phyloP scores from a whole-genome alignment of 2,329 filamentous ascomycete species.

The Trichoderma atroviride region DNA sequence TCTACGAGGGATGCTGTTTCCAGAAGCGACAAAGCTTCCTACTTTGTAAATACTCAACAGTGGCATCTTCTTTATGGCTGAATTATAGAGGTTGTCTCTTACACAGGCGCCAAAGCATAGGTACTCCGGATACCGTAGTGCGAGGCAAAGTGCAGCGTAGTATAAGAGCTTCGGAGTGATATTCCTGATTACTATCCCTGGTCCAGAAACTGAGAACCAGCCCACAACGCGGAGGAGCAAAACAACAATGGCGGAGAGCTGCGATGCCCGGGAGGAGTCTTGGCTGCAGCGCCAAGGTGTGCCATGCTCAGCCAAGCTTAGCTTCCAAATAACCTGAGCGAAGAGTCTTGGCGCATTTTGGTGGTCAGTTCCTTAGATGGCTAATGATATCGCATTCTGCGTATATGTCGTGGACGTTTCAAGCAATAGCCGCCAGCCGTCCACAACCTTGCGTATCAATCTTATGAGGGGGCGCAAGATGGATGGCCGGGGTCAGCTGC shows the following conservation, averaged over 20 bases:
- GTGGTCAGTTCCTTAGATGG: neutral
- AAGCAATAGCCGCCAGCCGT: neutral
- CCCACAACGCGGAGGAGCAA: neutral
- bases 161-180: neutral
- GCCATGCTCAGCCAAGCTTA: neutral
- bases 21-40: neutral
- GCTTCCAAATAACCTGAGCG: neutral
- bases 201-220: neutral
- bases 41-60: neutral
- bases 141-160: neutral
- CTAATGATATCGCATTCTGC: neutral
- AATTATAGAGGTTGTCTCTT: neutral
- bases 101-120: neutral
- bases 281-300: neutral
- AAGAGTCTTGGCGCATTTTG: neutral
- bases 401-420: neutral
- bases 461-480: neutral
- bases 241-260: neutral
- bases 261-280: neutral
- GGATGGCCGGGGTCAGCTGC: neutral
- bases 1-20: neutral
- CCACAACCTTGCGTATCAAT: neutral
- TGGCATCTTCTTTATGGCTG: neutral
- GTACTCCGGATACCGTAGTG: neutral
- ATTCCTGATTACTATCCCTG: constrained; percentile 1